Conservation (phyloP, 495 filamentous ascomycete species). For the Penicillium cataractarum region DNA sequence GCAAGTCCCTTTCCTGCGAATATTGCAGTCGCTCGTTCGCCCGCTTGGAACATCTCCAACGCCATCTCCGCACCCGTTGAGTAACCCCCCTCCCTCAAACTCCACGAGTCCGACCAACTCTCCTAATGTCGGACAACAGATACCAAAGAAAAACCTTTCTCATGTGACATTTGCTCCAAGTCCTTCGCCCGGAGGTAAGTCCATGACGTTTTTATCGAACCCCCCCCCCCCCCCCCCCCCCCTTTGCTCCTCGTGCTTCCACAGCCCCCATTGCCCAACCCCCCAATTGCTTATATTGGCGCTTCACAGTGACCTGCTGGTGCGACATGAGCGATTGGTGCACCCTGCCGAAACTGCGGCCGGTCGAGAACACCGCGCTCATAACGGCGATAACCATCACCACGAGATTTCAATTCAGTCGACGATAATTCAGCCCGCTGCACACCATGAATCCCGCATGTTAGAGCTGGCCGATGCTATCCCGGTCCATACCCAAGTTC, state of each 20-base stretch:
- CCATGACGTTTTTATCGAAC: constrained; percentile 5
- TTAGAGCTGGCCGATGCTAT: constrained; percentile 52
- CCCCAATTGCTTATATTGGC: constrained; percentile 32
- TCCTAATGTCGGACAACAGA: constrained; percentile 44
- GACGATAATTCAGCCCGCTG: constrained; percentile 41
- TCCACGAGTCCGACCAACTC: constrained; percentile 5
- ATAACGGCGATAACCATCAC: constrained; percentile 30
- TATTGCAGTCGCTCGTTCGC: constrained; percentile 56
- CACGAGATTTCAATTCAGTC: constrained; percentile 45
- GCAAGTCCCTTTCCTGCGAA: constrained; percentile 53
- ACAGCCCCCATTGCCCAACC: constrained; percentile 5
- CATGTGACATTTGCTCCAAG: constrained; percentile 55
- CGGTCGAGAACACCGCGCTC: constrained; percentile 47
- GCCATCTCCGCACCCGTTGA: constrained; percentile 60
- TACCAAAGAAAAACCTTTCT: constrained; percentile 59
- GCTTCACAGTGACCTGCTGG: constrained; percentile 63
- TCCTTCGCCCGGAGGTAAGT: constrained; percentile 55
- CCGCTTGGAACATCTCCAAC: constrained; percentile 56
- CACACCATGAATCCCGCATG: constrained; percentile 52
- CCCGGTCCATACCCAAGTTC: constrained; percentile 44
- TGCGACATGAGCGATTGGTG: constrained; percentile 74
- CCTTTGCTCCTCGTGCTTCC: background rate
- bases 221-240: no score
- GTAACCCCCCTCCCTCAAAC: constrained; percentile 38
- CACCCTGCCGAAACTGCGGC: constrained; percentile 62